Percentiles rank a stretch among this genome's conserved stretches.
phyloP scores from a whole-genome alignment of 2,329 filamentous ascomycete genomes.

The Pyrenophora graminea region DNA sequence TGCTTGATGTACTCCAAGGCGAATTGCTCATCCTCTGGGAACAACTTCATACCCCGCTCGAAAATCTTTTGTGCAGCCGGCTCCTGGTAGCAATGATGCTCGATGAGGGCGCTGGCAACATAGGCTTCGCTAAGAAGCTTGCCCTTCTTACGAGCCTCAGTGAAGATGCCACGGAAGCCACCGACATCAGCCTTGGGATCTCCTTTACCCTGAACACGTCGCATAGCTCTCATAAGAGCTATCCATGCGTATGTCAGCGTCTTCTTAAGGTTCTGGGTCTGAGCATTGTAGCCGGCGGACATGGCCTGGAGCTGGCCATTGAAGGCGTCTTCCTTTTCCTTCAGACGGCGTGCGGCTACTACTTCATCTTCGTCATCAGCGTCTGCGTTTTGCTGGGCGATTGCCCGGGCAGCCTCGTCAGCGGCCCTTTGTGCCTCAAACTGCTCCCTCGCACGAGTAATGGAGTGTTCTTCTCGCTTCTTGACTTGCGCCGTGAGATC shows the following conservation, averaged over 20 bases:
- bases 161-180: conserved; percentile 86
- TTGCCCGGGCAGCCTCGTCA: conserved; percentile 45
- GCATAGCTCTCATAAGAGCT: conserved; percentile 88
- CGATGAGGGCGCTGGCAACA: conserved; percentile 87
- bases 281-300: conserved; percentile 69
- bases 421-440: conserved; percentile 54
- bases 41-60: conserved; percentile 88
- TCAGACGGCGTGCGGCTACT: conserved; percentile 37
- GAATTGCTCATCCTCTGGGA: conserved; percentile 91
- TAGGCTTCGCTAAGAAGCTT: conserved; percentile 94
- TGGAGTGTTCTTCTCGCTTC: conserved; percentile 66
- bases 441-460: conserved; percentile 60
- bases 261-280: conserved; percentile 76
- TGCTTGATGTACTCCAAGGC: conserved; percentile 96
- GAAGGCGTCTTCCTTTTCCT: conserved; percentile 58
- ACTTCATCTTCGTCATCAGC: conserved; percentile 62
- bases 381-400: conserved; percentile 46
- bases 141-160: conserved; percentile 83
- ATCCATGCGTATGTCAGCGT: conserved; percentile 96
- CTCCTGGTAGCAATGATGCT: conserved; percentile 96
- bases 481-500: conserved; percentile 74
- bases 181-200: conserved; percentile 62
- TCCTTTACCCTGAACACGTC: conserved; percentile 84
- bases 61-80: conserved; percentile 92
- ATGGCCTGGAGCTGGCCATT: conserved; percentile 61